Percentiles rank a stretch among this genome's conserved stretches.
Conservation (phyloP, 257 asterid genomes). For the Eustoma russellianum region DNA sequence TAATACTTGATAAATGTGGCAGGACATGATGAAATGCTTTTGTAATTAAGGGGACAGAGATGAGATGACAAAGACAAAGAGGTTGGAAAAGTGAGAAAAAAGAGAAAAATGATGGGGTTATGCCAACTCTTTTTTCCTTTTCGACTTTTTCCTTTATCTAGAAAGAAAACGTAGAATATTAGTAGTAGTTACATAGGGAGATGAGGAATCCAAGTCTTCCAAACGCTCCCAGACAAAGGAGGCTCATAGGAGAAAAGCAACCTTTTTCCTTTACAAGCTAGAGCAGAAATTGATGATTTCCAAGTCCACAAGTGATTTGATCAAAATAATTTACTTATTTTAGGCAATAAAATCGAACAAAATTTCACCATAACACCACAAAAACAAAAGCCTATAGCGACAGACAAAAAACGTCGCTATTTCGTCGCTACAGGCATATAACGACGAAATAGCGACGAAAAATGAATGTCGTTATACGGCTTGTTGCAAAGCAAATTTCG, state of each 20-base stretch:
- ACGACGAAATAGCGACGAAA: too few species aligned
- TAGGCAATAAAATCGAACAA: too few species aligned
- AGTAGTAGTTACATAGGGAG: conserved; percentile 11
- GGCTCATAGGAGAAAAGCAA: conserved; percentile 67
- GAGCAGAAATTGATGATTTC: conserved; percentile 61
- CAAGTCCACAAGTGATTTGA: conserved; percentile 16
- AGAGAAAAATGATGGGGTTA: not conserved
- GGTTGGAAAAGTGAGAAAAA: conserved; percentile 5
- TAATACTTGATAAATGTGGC: too few species aligned
- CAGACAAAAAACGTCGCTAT: too few species aligned
- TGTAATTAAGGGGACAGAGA: conserved; percentile 2
- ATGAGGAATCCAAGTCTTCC: conserved; percentile 88
- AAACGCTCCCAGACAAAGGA: conserved; percentile 82
- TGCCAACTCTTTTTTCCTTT: too few species aligned
- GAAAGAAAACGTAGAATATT: conserved; percentile 9
- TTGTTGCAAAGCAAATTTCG: too few species aligned
- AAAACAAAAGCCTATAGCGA: too few species aligned
- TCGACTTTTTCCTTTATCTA: not conserved
- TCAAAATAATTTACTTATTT: too few species aligned
- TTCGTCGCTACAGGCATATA: too few species aligned
- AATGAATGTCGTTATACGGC: too few species aligned
- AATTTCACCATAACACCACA: too few species aligned
- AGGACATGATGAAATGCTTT: too few species aligned
- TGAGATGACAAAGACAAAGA: conserved; percentile 1
- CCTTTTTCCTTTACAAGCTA: conserved; percentile 52